Evolutionary conservation across 1,284 basidiomycete genomes (phyloP).

Genomic region (Ganoderma meredithae): DNA sequence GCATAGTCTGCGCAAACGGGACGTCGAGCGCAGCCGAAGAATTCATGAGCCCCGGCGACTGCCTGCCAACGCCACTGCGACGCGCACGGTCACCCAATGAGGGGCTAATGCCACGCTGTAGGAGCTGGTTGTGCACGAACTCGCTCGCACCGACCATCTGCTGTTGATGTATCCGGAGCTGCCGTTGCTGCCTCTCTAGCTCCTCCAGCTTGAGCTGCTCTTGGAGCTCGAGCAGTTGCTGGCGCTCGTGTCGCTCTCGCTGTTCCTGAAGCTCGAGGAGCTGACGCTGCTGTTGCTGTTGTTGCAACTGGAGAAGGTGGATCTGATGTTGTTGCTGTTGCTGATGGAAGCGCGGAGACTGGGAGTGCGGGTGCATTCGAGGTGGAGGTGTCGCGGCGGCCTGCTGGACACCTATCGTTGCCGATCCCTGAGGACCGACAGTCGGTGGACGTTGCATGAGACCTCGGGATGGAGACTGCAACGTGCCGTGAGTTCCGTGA

Average conservation of each 20-base stretch:
- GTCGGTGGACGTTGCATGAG: constrained; percentile 32
- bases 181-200: constrained; percentile 67
- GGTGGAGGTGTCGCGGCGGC: constrained; percentile 60
- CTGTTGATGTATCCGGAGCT: constrained; percentile 57
- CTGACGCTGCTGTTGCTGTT: constrained; percentile 67
- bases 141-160: constrained; percentile 41
- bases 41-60: constrained; percentile 57
- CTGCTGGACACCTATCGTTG: not conserved
- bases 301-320: constrained; percentile 47
- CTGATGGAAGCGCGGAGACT: constrained; percentile 73
- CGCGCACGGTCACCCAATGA: constrained; percentile 43
- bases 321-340: constrained; percentile 66
- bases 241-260: constrained; percentile 56
- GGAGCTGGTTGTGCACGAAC: constrained; percentile 54
- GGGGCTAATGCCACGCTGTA: constrained; percentile 47
- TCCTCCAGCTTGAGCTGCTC: constrained; percentile 38
- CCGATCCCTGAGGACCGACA: not conserved
- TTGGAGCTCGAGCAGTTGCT: constrained; percentile 39
- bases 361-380: constrained; percentile 72
- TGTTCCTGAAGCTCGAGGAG: constrained; percentile 70
- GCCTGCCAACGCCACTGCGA: constrained; percentile 48
- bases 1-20: constrained; percentile 54
- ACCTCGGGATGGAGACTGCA: constrained; percentile 29
- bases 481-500: constrained; percentile 16
- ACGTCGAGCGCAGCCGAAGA: constrained; percentile 46